These are phyloP conservation scores for Mortierella hygrophila DNA, from an alignment of 192 early-diverging fungal species.

Conservation along the genomic window DNA sequence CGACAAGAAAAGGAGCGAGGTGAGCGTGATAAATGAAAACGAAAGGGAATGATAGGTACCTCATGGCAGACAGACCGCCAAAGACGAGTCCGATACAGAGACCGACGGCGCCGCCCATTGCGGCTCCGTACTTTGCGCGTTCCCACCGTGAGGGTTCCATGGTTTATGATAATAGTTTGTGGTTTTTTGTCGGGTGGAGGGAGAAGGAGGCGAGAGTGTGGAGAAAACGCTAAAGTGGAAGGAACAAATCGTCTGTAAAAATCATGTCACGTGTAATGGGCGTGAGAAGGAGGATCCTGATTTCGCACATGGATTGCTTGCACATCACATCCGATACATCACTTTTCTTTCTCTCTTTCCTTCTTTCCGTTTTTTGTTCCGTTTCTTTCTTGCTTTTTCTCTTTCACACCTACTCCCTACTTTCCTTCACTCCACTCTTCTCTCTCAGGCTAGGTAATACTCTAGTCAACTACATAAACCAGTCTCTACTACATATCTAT, in stretches of 20 bases:
- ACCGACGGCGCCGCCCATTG: conserved; percentile 75
- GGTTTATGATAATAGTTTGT: not conserved
- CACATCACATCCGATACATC: not conserved
- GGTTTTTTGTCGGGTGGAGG: not conserved
- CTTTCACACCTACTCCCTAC: not conserved
- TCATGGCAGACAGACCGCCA: conserved; percentile 64
- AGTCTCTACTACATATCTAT: too few relatives aligned
- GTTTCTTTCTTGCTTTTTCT: not conserved
- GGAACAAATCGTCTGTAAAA: not conserved
- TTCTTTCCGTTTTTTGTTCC: not conserved
- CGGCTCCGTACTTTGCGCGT: conserved; percentile 73
- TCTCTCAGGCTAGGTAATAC: too few relatives aligned
- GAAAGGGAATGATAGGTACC: conserved; percentile 45
- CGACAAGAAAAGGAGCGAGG: not conserved
- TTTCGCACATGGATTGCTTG: not conserved
- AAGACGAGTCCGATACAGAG: conserved; percentile 73
- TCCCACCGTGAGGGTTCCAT: conserved; percentile 70
- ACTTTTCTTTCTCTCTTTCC: not conserved
- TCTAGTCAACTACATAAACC: too few relatives aligned
- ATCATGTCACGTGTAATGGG: not conserved
- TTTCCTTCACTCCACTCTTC: not conserved
- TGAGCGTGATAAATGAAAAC: not conserved
- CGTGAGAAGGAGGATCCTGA: not conserved
- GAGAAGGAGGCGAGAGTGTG: not conserved
- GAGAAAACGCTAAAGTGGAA: not conserved